These are phyloP conservation scores for Rasamsonia emersonii DNA, from an alignment of 2,329 filamentous ascomycete genomes.

Conservation along the genomic window DNA sequence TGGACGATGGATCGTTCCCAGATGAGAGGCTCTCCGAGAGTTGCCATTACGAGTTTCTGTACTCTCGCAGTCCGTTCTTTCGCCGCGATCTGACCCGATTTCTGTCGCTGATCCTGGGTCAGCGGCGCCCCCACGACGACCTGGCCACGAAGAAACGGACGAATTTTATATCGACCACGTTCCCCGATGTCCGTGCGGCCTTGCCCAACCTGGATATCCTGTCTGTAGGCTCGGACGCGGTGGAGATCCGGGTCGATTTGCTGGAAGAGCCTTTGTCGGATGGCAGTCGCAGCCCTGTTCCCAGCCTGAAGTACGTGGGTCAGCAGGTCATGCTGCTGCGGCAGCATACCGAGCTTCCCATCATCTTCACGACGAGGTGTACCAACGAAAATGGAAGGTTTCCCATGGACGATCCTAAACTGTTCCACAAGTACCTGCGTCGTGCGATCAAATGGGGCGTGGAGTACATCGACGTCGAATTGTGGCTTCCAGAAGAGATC, in stretches of 20 bases:
- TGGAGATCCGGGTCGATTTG: slow-evolving; percentile 77
- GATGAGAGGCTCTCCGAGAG: slow-evolving; percentile 55
- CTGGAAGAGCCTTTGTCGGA: slow-evolving; percentile 61
- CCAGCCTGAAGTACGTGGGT: slow-evolving; percentile 74
- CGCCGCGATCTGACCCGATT: slow-evolving; percentile 71
- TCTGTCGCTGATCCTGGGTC: slow-evolving; percentile 68
- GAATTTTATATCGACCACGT: slow-evolving; percentile 80
- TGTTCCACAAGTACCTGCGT: slow-evolving; percentile 73
- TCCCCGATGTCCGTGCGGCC: slow-evolving; percentile 74
- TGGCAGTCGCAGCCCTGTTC: slow-evolving; percentile 55
- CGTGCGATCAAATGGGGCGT: slow-evolving; percentile 82
- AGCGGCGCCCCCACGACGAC: slow-evolving; percentile 68
- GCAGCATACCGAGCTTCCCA: slow-evolving; percentile 77
- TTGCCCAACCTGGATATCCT: slow-evolving; percentile 79
- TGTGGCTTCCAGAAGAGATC: slow-evolving; percentile 75
- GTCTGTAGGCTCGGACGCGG: slow-evolving; percentile 76
- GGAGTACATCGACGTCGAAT: slow-evolving; percentile 81
- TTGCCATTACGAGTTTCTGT: slow-evolving; percentile 82
- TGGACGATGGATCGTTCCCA: slow-evolving; percentile 62
- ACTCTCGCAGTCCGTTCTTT: slow-evolving; percentile 63
- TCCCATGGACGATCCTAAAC: slow-evolving; percentile 66
- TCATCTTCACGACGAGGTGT: slow-evolving; percentile 80
- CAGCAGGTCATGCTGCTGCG: slow-evolving; percentile 78
- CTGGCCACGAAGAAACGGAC: slow-evolving; percentile 63
- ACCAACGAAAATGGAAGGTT: slow-evolving; percentile 75